Base-by-base conservation (phyloP, 108 stramenopile species). In the Chaetoceros muelleri region DNA sequence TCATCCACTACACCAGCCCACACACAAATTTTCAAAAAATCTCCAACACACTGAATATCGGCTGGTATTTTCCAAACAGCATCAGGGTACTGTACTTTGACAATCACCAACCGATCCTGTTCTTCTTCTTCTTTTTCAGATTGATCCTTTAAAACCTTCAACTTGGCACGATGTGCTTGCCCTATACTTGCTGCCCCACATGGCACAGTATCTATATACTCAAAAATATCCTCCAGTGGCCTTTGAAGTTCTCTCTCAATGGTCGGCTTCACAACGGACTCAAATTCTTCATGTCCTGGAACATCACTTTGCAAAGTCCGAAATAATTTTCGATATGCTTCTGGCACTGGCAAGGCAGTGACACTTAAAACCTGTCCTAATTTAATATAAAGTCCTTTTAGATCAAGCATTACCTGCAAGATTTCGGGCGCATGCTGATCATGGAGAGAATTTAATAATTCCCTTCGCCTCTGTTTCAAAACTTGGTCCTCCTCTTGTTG, bases 1-100 rank as follows among this genome's bases (percentile, higher is more conserved):
- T 83, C 75, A 57, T 87, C 85, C 2, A 83, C 72, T 0, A 83
- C 44, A 0, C 78, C 80, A 31, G 78, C 78, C 19, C 50, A 79
- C 8, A 87, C 86, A 48, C 86, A 87, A 1, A 87, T 0, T 44
- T 75, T 28, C 30, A 87, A 55, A 26, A 87, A 74, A 44, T 84
- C 72, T 16, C 86, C 82, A 0, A 87, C 78, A 58, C 86, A 82
- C 53, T 72, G 56, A 24, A 88, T 81, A 57, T 88, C 86, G 3
- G 82, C 86, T 20, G 83, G 82, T 23, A 88, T 67, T 67, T 88
- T 80, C 72, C 87, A 87, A 49, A 65, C 61, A 3, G 87, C 85
- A 66, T 79, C 69, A 1, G 95, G 94, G 68, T 93, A 90, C 62
- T 97, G 96, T 19, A 97, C 91, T 71, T 97, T 97, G 57, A 96